Base-by-base conservation (phyloP, 2,329 filamentous ascomycete species). In the Biscogniauxia mediterranea region DNA sequence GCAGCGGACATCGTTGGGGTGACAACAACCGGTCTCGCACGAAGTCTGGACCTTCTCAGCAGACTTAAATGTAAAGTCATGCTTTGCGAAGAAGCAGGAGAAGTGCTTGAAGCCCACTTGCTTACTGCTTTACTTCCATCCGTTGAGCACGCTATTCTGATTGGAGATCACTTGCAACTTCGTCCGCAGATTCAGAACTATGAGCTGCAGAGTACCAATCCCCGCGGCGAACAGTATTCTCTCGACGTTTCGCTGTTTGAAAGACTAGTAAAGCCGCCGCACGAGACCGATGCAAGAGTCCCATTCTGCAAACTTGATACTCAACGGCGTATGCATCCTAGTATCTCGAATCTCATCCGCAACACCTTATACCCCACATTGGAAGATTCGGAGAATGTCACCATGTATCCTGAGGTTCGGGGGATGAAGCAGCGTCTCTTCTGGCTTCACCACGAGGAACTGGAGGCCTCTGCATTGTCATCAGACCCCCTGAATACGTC, bases 1-100 rank as follows among this genome's bases (percentile, higher is more conserved):
- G 21, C 72, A 15, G 78, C 79, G 0, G 68, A 80, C 5, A 76
- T 89, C 3, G 79, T 89, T 52, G 86, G 86, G 0, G 74, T 86
- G 1, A 89, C 86, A 0, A 89, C 86, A 0, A 84, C 82, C 0
- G 85, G 85, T 0, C 74, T 89, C 1, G 86, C 86, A 0, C 74
- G 75, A 20, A 80, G 84, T 17, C 71, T 85, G 0, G 71, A 77
- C 0, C 64, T 83, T 1, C 74, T 90, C 0, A 77, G 79, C 7
- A 77, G 78, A 7, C 61, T 88, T 1, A 69, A 74, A 6, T 75
- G 77, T 32, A 88, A 88, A 62, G 81, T 89, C 0, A 71, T 91
- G 17, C 70, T 91, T 0, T 89, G 85, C 38, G 88, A 91, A 69
- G 88, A 91, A 68, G 88, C 88, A 1, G 88, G 83, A 0, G 88